Evolutionary conservation across 2,329 filamentous ascomycete genomes (phyloP).

Genomic region (Fusarium humuli): DNA sequence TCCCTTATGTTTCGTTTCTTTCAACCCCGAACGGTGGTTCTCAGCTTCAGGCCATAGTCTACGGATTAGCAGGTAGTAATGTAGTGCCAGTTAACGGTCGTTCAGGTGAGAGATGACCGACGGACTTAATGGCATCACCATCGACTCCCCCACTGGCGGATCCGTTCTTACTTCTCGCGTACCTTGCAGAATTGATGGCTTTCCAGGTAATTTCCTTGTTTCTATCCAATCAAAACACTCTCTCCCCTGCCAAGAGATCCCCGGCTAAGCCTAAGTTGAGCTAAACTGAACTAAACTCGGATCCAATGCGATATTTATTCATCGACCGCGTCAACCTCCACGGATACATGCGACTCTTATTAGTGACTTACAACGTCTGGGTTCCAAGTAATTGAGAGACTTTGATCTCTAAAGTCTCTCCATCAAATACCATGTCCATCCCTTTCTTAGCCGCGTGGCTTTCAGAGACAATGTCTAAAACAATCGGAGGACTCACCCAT

Average conservation of each 20-base stretch:
- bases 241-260: conserved; percentile 42
- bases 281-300: conserved; percentile 2
- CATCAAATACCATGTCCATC: background rate
- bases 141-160: conserved; percentile 11
- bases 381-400: background rate
- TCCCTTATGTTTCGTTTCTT: conserved; percentile 30
- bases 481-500: conserved; percentile 2
- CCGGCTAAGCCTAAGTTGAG: background rate
- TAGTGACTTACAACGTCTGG: background rate
- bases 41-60: conserved; percentile 37
- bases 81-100: conserved; percentile 2
- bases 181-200: conserved; percentile 21
- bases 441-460: conserved; percentile 7
- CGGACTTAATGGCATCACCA: background rate
- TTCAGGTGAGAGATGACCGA: conserved; percentile 20
- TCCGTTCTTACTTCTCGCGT: conserved; percentile 18
- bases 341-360: background rate
- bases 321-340: background rate
- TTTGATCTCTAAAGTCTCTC: background rate
- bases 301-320: background rate
- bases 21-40: conserved; percentile 12
- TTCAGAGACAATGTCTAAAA: conserved; percentile 23
- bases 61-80: background rate
- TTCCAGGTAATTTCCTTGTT: conserved; percentile 22
- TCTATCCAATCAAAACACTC: conserved; percentile 19